Conservation (phyloP, 805 yeast species). For the Hanseniaspora occidentalis region DNA sequence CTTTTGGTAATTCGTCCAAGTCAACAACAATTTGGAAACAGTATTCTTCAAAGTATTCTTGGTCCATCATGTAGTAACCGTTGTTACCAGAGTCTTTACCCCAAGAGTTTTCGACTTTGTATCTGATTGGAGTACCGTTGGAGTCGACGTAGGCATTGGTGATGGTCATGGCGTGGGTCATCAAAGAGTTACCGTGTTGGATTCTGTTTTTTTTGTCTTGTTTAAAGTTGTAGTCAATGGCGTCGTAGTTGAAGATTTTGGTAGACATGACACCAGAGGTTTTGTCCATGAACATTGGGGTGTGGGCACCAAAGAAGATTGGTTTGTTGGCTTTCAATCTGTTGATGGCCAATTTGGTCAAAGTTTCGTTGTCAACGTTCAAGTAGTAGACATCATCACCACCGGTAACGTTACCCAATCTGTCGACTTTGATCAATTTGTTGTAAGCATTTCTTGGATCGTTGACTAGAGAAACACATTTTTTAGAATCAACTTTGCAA, state of each 20-base stretch:
- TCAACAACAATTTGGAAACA: conserved; percentile 62
- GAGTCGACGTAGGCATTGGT: conserved; percentile 70
- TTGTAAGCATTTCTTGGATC: conserved; percentile 72
- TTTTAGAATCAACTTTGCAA: conserved; percentile 38
- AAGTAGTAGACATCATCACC: conserved; percentile 63
- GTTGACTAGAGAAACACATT: conserved; percentile 55
- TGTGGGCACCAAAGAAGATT: conserved; percentile 81
- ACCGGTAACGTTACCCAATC: conserved; percentile 60
- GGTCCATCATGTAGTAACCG: conserved; percentile 62
- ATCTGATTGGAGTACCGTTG: conserved; percentile 46
- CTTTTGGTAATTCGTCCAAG: conserved; percentile 32
- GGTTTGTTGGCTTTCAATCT: conserved; percentile 65
- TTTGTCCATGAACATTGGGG: conserved; percentile 63
- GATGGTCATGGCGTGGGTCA: conserved; percentile 88
- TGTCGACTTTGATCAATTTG: conserved; percentile 54
- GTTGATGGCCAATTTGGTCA: conserved; percentile 51
- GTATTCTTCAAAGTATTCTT: conserved; percentile 61
- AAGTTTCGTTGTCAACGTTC: conserved; percentile 46
- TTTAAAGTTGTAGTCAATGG: conserved; percentile 40
- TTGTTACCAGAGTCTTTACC: conserved; percentile 55
- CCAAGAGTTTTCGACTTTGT: conserved; percentile 73
- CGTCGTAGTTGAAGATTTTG: conserved; percentile 52
- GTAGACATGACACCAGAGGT: conserved; percentile 61
- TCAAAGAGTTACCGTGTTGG: conserved; percentile 53
- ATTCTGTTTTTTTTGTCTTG: conserved; percentile 58